Evolutionary conservation across 139 green algal species (phyloP).

Genomic region (Deuterostichococcus epilithicus): DNA sequence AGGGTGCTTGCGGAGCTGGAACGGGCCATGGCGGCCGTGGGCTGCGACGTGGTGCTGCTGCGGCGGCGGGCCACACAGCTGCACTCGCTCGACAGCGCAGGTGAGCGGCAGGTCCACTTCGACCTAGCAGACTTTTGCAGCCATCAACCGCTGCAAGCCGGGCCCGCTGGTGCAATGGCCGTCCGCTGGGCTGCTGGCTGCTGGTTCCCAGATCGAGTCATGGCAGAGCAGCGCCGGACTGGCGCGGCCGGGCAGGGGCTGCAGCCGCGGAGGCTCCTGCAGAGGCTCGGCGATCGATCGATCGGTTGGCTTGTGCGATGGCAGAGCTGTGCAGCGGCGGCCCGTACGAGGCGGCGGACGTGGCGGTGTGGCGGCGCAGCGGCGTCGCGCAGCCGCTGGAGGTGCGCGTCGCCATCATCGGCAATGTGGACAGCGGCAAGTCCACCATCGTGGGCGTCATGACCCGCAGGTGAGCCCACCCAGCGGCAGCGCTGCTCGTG

Average conservation of each 20-base stretch:
- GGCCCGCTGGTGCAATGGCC: no score
- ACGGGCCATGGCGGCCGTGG: constrained; percentile 8
- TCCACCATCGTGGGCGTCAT: constrained; percentile 68
- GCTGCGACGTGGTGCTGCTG: constrained; percentile 43
- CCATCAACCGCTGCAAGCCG: no score
- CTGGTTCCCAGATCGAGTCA: no score
- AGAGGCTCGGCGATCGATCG: no score
- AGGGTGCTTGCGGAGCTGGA: constrained; percentile 32
- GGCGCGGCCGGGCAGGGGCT: no score
- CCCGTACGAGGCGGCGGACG: constrained; percentile 36
- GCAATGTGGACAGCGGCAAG: constrained; percentile 92
- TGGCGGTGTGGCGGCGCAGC: constrained; percentile 49
- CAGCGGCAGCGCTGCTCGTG: no score
- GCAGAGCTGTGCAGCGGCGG: not conserved
- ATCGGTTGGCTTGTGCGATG: no score
- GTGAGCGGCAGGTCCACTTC: not conserved
- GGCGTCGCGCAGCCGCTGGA: constrained; percentile 46
- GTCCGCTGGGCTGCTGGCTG: no score
- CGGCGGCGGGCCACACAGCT: constrained; percentile 12
- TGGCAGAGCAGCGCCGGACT: no score
- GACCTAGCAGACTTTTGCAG: no score
- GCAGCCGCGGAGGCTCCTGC: no score
- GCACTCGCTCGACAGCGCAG: not conserved
- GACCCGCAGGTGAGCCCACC: not conserved
- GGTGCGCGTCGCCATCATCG: constrained; percentile 79